These are phyloP conservation scores for Ustilago nuda DNA, from an alignment of 1,284 basidiomycete species.

Conservation along the genomic window DNA sequence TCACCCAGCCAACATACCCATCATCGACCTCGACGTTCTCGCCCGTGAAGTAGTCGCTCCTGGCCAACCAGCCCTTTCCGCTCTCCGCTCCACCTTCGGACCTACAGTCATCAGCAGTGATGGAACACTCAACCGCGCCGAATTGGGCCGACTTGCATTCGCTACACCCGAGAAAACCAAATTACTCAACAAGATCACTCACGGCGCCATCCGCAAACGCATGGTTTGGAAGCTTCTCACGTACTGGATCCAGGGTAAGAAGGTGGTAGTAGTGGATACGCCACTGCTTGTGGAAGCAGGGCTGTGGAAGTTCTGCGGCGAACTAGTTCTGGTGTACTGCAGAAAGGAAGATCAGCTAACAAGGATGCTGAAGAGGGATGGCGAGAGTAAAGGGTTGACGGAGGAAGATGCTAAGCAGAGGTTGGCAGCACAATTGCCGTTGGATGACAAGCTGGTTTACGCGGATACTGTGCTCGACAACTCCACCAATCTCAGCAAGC, in stretches of 20 bases:
- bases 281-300: conserved; percentile 93
- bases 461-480: conserved; percentile 92
- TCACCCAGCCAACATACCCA: conserved; percentile 75
- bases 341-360: conserved; percentile 56
- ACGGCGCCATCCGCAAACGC: conserved; percentile 83
- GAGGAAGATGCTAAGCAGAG: conserved; percentile 76
- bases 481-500: conserved; percentile 75
- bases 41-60: conserved; percentile 89
- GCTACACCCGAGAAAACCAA: conserved; percentile 75
- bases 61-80: conserved; percentile 79
- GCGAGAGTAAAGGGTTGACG: conserved; percentile 69
- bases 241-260: conserved; percentile 82
- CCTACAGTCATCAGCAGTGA: conserved; percentile 76
- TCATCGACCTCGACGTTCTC: conserved; percentile 92
- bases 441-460: conserved; percentile 81
- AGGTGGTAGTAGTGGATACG: conserved; percentile 86
- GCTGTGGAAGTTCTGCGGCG: conserved; percentile 85
- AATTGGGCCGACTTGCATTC: conserved; percentile 87
- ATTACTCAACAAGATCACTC: conserved; percentile 85
- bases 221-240: conserved; percentile 80
- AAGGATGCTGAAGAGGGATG: conserved; percentile 65
- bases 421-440: conserved; percentile 83
- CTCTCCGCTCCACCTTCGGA: conserved; percentile 81
- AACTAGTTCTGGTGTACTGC: conserved; percentile 86
- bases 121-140: conserved; percentile 83